Evolutionary conservation across 768 basidiomycete species (phyloP), one percentile per base, ranked within the genome.

Genomic region (Suillus subluteus): DNA sequence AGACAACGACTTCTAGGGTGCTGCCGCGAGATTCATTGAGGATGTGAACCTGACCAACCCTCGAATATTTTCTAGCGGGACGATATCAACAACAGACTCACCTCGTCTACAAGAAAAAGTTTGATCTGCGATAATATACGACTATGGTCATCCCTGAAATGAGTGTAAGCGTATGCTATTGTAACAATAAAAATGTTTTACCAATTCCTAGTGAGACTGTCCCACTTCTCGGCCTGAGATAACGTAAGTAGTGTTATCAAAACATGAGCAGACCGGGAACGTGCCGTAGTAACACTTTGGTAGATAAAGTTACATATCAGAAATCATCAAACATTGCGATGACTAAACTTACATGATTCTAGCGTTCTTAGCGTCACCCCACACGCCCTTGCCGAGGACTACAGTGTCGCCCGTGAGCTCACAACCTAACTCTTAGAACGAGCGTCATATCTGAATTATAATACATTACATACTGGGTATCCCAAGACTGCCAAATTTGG

Each of bases 351-450:
- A 93, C 94, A 98, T 95, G 62, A 99, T 86, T 16, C 88, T 84
- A 2, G 95, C 88, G 65, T 84, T 83, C 72, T 88, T 90, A 2
- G 94, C 89, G 50, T 91, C 89, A 1, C 88, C 87, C 87, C 89
- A 91, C 0, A 87, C 84, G 18, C 86, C 86, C 67, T 82, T 83
- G 1, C 90, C 90, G 66, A 85, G 84, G 18, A 83, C 77, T 5
- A 88, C 85, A 6, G 95, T 97, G 73, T 99, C 97, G 6, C 98
- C 98, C 0, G 97, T 99, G 58, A 98, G 79, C 77, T 98, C 94
- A 66, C 88, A 91, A 70, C 93, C 96, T 96, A 70, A 16, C 52
- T 4, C 8, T 41, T 9, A 50, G 41, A 35, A 63, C 15, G 30
- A 35, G 26, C n/a, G 40, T 23, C 23, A 32, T 0, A 26, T 18